Conservation (phyloP, 1,139 yeast species). For the Nakaseomyces nivariensis region DNA sequence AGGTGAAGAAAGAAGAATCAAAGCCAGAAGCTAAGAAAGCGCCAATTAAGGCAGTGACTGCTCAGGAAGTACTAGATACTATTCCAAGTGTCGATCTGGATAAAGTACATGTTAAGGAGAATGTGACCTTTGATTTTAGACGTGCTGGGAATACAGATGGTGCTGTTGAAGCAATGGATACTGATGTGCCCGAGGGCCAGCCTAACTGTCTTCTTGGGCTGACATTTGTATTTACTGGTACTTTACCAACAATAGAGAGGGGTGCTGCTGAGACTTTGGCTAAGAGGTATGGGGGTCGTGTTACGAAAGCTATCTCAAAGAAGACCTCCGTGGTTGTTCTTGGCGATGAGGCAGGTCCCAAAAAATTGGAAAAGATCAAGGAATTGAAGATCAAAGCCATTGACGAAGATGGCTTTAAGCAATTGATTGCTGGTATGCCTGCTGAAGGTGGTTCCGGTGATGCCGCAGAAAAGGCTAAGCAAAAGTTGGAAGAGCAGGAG, state of each 20-base stretch:
- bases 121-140: constrained; percentile 21
- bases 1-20: background rate
- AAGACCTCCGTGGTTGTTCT: constrained; percentile 83
- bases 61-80: constrained; percentile 24
- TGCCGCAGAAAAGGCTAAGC: constrained; percentile 62
- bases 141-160: constrained; percentile 8
- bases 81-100: constrained; percentile 28
- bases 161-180: constrained; percentile 9
- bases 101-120: constrained; percentile 26
- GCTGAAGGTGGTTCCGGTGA: constrained; percentile 83
- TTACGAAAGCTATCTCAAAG: constrained; percentile 75
- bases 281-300: constrained; percentile 86
- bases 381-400: constrained; percentile 68
- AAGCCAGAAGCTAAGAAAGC: background rate
- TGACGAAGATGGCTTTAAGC: constrained; percentile 76
- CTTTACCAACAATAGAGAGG: constrained; percentile 69
- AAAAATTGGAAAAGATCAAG: constrained; percentile 76
- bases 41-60: constrained; percentile 8
- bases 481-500: constrained; percentile 61
- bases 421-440: constrained; percentile 71
- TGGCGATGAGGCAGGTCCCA: constrained; percentile 96
- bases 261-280: constrained; percentile 68
- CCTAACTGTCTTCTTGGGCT: constrained; percentile 79
- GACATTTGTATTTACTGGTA: constrained; percentile 90
- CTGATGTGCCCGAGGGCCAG: constrained; percentile 51